These are phyloP conservation scores for Caryopteris hybrid DNA, from an alignment of 305 asterid genomes.

Conservation along the genomic window DNA sequence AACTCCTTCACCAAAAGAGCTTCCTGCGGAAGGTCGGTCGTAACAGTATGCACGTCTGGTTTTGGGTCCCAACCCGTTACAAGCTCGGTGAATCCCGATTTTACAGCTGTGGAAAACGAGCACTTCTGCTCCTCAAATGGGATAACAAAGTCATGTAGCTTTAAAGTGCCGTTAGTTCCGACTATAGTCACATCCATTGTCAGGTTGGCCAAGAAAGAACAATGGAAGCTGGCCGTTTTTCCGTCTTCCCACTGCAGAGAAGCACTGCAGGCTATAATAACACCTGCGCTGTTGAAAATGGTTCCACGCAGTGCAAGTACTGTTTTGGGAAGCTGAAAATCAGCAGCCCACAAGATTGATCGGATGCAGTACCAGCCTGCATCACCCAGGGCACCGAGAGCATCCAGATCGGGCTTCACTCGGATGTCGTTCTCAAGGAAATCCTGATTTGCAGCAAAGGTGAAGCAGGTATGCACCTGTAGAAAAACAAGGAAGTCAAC, in stretches of 20 bases:
- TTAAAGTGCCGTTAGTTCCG: constrained; percentile 47
- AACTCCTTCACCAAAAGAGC: constrained; percentile 71
- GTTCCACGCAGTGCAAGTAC: constrained; percentile 52
- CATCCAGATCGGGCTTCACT: constrained; percentile 79
- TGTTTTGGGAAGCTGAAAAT: constrained; percentile 55
- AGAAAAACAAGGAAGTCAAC: neutral
- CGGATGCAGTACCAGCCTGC: constrained; percentile 79
- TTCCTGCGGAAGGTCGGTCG: constrained; percentile 76
- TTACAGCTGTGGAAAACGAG: constrained; percentile 37
- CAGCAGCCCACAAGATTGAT: constrained; percentile 76
- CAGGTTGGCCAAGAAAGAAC: constrained; percentile 48
- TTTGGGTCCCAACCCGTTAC: constrained; percentile 48
- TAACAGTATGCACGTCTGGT: constrained; percentile 46
- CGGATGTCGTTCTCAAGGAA: constrained; percentile 68
- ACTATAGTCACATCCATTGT: constrained; percentile 40
- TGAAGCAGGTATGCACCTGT: constrained; percentile 61
- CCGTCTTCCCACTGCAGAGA: constrained; percentile 68
- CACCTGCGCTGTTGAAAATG: constrained; percentile 44
- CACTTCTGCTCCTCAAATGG: constrained; percentile 50
- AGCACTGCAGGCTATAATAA: constrained; percentile 62
- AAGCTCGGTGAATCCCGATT: constrained; percentile 43
- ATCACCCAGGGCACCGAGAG: constrained; percentile 84
- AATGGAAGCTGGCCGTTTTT: constrained; percentile 47
- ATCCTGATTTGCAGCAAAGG: constrained; percentile 33
- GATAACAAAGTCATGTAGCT: constrained; percentile 40